Evolutionary conservation across 306 rosid species (phyloP).

Genomic region (Fragaria ananassa): DNA sequence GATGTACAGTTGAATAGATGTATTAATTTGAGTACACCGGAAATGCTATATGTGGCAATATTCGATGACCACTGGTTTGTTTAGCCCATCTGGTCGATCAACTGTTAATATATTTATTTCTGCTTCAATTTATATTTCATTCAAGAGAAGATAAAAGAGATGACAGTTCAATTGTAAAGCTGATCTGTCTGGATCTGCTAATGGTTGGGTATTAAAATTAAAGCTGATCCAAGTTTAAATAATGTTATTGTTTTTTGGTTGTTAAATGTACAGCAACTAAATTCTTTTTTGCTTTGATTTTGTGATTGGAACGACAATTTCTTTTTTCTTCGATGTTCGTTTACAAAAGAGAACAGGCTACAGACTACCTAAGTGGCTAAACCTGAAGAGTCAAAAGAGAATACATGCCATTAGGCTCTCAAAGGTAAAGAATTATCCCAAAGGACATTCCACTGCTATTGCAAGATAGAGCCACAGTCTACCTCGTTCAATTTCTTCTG

Average conservation of each 20-base stretch:
- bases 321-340: neutral
- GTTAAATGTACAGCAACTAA: constrained; percentile 22
- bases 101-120: constrained; percentile 29
- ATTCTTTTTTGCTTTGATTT: neutral
- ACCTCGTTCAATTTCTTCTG: no score
- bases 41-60: constrained; percentile 16
- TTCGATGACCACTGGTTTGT: constrained; percentile 17
- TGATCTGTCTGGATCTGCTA: constrained; percentile 28
- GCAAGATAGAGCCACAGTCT: no score
- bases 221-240: constrained; percentile 21
- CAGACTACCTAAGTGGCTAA: neutral
- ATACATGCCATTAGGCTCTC: no score
- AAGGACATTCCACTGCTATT: no score
- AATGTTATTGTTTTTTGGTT: constrained; percentile 3
- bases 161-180: constrained; percentile 30
- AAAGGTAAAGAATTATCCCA: neutral
- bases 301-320: neutral
- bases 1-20: constrained; percentile 51
- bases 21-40: constrained; percentile 6
- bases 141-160: neutral
- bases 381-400: neutral
- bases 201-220: constrained; percentile 20
- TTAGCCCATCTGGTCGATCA: constrained; percentile 31
- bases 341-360: neutral
- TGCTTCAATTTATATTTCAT: neutral